These are phyloP conservation scores for Durio zibethinus DNA, from an alignment of 345 rosid genomes.

Conservation along the genomic window DNA sequence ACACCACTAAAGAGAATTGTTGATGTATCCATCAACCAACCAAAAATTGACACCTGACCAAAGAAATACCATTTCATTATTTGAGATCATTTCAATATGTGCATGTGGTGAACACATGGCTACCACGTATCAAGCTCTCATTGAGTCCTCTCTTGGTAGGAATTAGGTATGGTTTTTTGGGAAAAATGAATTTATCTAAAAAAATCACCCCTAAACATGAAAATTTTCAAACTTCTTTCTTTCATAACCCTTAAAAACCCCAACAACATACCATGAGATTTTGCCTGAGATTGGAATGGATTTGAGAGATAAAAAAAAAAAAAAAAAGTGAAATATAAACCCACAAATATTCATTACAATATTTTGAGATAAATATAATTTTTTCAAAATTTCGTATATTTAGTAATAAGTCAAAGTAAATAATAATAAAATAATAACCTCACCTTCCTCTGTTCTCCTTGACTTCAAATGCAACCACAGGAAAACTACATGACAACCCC, in stretches of 20 bases:
- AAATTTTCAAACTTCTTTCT: not conserved
- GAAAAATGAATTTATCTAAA: not conserved
- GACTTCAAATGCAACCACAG: too few relatives aligned
- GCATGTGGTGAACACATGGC: not conserved
- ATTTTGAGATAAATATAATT: too few relatives aligned
- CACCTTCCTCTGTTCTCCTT: not conserved
- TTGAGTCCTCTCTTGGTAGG: not conserved
- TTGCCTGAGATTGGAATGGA: too few relatives aligned
- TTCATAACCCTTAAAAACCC: not conserved
- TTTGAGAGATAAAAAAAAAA: too few relatives aligned
- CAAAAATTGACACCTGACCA: not conserved
- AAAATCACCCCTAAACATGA: not conserved
- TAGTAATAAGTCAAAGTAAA: not conserved
- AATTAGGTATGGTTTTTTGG: not conserved
- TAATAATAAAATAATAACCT: too few relatives aligned
- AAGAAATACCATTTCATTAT: not conserved
- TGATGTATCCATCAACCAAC: not conserved
- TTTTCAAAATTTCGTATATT: too few relatives aligned
- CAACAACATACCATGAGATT: too few relatives aligned
- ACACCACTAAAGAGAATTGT: not conserved
- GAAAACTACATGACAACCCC: too few relatives aligned
- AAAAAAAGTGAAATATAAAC: too few relatives aligned
- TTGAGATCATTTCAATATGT: too few relatives aligned
- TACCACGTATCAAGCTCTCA: not conserved
- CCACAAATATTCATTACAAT: too few relatives aligned